A percentile compares a stretch with the other conserved stretches of the same genome.
Evolutionary conservation across 2,329 filamentous ascomycete genomes (phyloP).

Genomic region (Coleophoma eucalyptorum): DNA sequence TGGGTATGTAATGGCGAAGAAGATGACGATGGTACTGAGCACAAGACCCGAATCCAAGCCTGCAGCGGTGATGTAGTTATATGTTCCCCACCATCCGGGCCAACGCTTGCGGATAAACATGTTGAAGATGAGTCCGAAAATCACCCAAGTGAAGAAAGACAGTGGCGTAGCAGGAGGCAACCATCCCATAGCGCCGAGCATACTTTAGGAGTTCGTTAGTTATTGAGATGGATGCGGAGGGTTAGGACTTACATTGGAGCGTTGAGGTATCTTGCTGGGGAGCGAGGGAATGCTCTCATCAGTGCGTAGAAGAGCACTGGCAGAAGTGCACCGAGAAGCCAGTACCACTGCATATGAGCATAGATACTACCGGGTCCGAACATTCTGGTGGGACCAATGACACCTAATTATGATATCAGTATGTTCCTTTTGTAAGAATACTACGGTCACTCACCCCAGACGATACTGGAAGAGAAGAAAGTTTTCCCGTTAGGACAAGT

Average conservation of each 20-base stretch:
- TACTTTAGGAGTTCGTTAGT: slow-evolving; percentile 13
- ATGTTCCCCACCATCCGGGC: slow-evolving; percentile 64
- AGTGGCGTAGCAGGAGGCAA: slow-evolving; percentile 57
- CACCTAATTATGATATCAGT: slow-evolving; percentile 38
- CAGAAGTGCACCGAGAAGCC: slow-evolving; percentile 50
- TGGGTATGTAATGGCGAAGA: slow-evolving; percentile 64
- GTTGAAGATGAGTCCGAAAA: slow-evolving; percentile 69
- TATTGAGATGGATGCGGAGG: neutral
- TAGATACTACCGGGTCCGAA: slow-evolving; percentile 63
- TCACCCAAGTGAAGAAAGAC: slow-evolving; percentile 71
- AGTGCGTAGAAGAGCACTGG: slow-evolving; percentile 55
- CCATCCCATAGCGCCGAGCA: slow-evolving; percentile 32
- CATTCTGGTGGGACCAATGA: slow-evolving; percentile 60
- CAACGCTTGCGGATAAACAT: slow-evolving; percentile 59
- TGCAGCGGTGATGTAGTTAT: slow-evolving; percentile 70
- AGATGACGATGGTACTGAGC: slow-evolving; percentile 63
- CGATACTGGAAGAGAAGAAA: slow-evolving; percentile 60
- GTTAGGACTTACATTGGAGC: slow-evolving; percentile 30
- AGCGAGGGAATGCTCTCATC: slow-evolving; percentile 55
- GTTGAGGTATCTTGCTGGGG: slow-evolving; percentile 55
- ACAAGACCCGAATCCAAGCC: slow-evolving; percentile 67
- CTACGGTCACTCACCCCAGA: slow-evolving; percentile 59
- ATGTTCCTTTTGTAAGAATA: too few species aligned
- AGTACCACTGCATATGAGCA: slow-evolving; percentile 63
- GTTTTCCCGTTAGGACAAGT: slow-evolving; percentile 64